phyloP scores from a whole-genome alignment of 108 stramenopile genomes.

The Epipyxis sp. region DNA sequence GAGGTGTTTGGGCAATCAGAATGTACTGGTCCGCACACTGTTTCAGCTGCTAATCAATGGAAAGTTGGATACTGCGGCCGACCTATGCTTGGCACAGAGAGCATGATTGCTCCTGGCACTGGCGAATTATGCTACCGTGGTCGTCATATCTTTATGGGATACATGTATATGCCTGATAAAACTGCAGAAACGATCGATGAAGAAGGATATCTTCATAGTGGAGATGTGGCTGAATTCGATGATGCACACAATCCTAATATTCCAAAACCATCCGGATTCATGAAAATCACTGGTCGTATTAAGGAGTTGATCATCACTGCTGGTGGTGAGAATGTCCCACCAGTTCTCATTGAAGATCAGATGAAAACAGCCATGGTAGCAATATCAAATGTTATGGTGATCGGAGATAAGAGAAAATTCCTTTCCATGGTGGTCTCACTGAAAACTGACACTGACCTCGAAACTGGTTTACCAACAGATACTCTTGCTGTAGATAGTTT shows the following conservation, averaged over 20 bases:
- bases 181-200: constrained; percentile 42
- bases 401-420: constrained; percentile 68
- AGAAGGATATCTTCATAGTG: constrained; percentile 20
- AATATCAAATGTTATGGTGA: constrained; percentile 58
- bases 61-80: constrained; percentile 50
- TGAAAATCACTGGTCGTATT: constrained; percentile 46
- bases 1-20: constrained; percentile 71
- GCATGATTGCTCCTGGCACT: constrained; percentile 43
- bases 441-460: constrained; percentile 36
- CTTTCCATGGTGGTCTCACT: constrained; percentile 51
- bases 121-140: constrained; percentile 67
- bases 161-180: constrained; percentile 66
- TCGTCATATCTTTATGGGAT: constrained; percentile 74
- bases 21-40: constrained; percentile 66
- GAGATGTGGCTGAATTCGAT: constrained; percentile 34
- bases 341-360: constrained; percentile 66
- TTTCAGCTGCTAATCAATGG: constrained; percentile 52
- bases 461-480: constrained; percentile 30
- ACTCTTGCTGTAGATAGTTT: constrained; percentile 43
- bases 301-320: constrained; percentile 63
- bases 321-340: constrained; percentile 71
- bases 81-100: constrained; percentile 50
- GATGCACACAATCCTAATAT: background rate
- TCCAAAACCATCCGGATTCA: constrained; percentile 32
- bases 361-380: constrained; percentile 57